A percentile compares a stretch with the other conserved stretches of the same genome.
Conservation (phyloP, 441 rosid genomes). For the Hura crepitans region DNA sequence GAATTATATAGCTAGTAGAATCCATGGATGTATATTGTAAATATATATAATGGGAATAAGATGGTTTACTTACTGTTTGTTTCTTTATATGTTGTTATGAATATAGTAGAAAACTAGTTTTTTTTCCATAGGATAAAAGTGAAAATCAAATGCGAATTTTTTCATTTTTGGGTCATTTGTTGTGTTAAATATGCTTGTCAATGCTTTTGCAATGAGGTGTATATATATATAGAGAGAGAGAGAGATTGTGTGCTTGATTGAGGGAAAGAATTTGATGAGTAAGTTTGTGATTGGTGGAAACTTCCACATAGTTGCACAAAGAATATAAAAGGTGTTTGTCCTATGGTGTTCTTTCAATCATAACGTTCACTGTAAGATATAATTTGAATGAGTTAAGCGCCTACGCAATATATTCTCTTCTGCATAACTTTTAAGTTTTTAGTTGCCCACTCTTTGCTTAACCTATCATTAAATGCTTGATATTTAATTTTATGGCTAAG, state of each 20-base stretch:
- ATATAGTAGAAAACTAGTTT: conserved; percentile 72
- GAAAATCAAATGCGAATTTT: conserved; percentile 43
- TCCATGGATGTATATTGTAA: conserved; percentile 54
- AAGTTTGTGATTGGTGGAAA: no score
- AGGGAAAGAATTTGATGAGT: no score
- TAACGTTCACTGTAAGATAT: conserved; percentile 4
- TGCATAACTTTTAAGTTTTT: background rate
- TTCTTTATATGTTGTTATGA: conserved; percentile 54
- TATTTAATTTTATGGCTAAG: no score
- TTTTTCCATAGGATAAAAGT: conserved; percentile 82
- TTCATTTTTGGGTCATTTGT: conserved; percentile 23
- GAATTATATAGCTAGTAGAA: conserved; percentile 52
- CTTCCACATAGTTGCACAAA: no score
- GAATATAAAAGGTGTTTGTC: background rate
- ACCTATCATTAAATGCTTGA: background rate
- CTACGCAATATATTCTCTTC: background rate
- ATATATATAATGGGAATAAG: conserved; percentile 55
- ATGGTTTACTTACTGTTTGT: conserved; percentile 33
- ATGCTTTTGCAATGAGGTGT: background rate
- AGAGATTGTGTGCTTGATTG: no score
- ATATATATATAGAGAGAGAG: background rate
- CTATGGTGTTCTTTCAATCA: background rate
- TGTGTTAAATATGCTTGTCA: background rate
- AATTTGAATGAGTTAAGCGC: conserved; percentile 42
- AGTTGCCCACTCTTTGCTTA: background rate